Evolutionary conservation across 2,329 filamentous ascomycete genomes (phyloP).

Genomic region (Lachnellula arida): DNA sequence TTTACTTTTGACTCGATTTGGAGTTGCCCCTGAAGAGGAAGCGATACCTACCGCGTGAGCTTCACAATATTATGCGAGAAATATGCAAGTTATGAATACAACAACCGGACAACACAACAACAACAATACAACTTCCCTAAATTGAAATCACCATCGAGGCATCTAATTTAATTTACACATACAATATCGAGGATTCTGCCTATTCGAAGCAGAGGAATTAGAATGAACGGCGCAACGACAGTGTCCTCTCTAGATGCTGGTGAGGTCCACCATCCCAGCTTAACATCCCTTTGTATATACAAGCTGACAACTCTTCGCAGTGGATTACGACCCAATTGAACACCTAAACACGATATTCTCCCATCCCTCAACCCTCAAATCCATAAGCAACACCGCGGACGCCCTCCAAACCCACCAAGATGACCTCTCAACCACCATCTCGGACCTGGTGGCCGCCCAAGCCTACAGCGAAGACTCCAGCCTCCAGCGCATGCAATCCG

Average conservation of each 20-base stretch:
- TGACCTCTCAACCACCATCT: constrained; percentile 76
- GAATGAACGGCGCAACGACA: constrained; percentile 30
- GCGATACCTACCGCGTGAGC: background rate
- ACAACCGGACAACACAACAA: background rate
- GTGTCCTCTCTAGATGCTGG: constrained; percentile 31
- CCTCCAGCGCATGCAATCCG: constrained; percentile 84
- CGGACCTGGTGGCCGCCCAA: constrained; percentile 66
- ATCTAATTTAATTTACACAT: background rate
- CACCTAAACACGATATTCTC: constrained; percentile 94
- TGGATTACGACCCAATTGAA: constrained; percentile 86
- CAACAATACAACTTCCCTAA: too few species aligned
- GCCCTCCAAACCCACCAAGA: constrained; percentile 72
- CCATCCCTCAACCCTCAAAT: constrained; percentile 77
- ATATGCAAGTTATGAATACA: constrained; percentile 17
- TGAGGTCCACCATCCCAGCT: constrained; percentile 17
- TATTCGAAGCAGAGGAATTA: constrained; percentile 6
- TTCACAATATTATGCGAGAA: constrained; percentile 12
- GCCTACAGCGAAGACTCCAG: constrained; percentile 82
- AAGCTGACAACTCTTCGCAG: constrained; percentile 36
- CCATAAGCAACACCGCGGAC: constrained; percentile 68
- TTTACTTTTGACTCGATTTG: background rate
- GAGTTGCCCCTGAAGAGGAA: background rate
- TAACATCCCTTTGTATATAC: constrained; percentile 1
- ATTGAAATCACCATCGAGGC: too few species aligned
- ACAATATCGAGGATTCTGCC: background rate